Evolutionary conservation across 2,329 filamentous ascomycete genomes (phyloP), one percentile per base, ranked within the genome.

Genomic region (Achaetomium macrosporum): DNA sequence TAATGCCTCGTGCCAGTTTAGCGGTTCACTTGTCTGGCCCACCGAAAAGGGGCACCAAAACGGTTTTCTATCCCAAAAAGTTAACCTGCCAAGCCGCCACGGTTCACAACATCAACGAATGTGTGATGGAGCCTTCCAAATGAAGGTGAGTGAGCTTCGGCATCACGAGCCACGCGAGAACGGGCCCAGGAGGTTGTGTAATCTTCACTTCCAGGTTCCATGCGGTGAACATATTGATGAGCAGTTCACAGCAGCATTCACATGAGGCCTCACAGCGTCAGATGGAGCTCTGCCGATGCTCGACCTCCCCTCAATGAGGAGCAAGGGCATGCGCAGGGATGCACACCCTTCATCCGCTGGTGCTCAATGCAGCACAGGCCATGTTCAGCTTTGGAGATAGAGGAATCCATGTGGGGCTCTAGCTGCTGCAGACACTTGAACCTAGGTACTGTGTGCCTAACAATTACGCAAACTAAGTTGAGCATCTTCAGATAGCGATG

Each of bases 1-100:
- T 56, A 58, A 57, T 54, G 52, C 49, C 46, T 50, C 53, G 56
- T 48, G 35, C 47, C 53, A 54, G 55, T 57, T 58, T 58, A 54
- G 51, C 51, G 50, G 48, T 47, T 49, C 47, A 42, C 42, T 15
- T 45, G 17, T 30, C 19, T 36, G 19, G 36, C 41, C 43, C 53
- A 45, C 53, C 47, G 1, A 33, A 45, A 46, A 55, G 39, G 53
- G 50, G 55, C 47, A 19, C 31, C 29, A 33, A 37, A 41, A 42
- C 49, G 50, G 57, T 56, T 54, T 54, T 50, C 52, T 43, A 55
- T 53, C 47, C 49, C 29, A 53, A 42, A 53, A 20, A 7, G 29
- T 50, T 43, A 20, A 47, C 42, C 39, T 36, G 50, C 53, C 50
- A 54, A 53, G 49, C 19, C 56, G 50, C 44, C 29, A 37, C 30